These are phyloP conservation scores for Endocalyx cinctus DNA, from an alignment of 2,329 filamentous ascomycete species.

Conservation along the genomic window DNA sequence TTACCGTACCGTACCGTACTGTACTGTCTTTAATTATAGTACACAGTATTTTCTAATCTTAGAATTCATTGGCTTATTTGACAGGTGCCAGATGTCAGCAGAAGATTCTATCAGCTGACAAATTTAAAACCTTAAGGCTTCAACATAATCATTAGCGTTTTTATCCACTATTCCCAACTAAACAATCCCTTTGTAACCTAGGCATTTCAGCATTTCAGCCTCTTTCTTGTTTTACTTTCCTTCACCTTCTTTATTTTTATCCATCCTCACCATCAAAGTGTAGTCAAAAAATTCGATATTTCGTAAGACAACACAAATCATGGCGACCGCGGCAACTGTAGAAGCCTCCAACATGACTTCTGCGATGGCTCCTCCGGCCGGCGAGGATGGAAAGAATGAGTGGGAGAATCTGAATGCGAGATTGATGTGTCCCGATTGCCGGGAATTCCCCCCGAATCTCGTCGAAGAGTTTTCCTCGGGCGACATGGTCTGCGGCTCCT, in stretches of 20 bases:
- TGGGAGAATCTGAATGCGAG: conserved; percentile 87
- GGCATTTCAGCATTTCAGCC: background rate
- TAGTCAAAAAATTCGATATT: too few species aligned
- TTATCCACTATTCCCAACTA: too few species aligned
- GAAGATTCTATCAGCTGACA: too few species aligned
- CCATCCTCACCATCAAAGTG: conserved; percentile 4
- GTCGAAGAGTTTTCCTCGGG: conserved; percentile 89
- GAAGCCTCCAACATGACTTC: conserved; percentile 33
- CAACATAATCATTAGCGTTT: too few species aligned
- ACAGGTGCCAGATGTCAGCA: too few species aligned
- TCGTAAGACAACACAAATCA: conserved; percentile 6
- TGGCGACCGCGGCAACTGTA: conserved; percentile 12
- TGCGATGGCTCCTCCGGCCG: conserved; percentile 21
- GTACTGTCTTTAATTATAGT: too few species aligned
- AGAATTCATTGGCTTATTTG: too few species aligned
- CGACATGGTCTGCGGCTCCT: conserved; percentile 89
- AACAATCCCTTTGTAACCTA: conserved; percentile 5
- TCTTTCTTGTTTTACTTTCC: background rate
- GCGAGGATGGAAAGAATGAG: conserved; percentile 20
- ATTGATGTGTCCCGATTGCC: conserved; percentile 86
- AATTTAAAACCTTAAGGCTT: too few species aligned
- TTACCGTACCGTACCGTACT: too few species aligned
- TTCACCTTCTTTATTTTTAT: background rate
- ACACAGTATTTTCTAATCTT: too few species aligned
- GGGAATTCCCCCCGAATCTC: conserved; percentile 84